A percentile compares a stretch with the other conserved stretches of the same genome.
Evolutionary conservation across 202 grass and related monocot genomes (phyloP).

Genomic region (Hordeum pubiflorum): DNA sequence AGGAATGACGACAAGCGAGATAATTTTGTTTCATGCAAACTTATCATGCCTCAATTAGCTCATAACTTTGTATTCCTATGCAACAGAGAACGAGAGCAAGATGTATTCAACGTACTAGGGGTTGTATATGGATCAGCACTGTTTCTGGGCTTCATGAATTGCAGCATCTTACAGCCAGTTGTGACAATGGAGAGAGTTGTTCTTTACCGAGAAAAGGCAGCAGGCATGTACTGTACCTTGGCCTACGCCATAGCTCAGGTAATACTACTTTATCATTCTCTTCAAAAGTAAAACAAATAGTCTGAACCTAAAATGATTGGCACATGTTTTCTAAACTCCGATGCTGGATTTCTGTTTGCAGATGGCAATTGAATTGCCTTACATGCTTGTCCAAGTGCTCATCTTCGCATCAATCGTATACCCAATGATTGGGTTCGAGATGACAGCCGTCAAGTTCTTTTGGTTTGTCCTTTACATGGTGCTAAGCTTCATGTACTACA

Average conservation of each 20-base stretch:
- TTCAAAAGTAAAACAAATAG: background rate
- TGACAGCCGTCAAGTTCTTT: conserved; percentile 55
- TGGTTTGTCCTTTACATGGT: conserved; percentile 75
- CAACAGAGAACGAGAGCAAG: conserved; percentile 64
- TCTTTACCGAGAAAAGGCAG: conserved; percentile 66
- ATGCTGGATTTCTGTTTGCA: conserved; percentile 25
- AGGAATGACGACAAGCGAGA: background rate
- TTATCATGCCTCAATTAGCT: background rate
- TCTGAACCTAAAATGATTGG: background rate
- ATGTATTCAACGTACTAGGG: conserved; percentile 85
- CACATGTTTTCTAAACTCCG: background rate
- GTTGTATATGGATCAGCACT: conserved; percentile 57
- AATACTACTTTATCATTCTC: background rate
- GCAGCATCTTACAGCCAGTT: conserved; percentile 67
- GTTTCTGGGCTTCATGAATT: conserved; percentile 82
- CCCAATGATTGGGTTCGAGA: conserved; percentile 75
- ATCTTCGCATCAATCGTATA: conserved; percentile 67
- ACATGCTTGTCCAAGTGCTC: conserved; percentile 71
- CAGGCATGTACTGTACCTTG: conserved; percentile 73
- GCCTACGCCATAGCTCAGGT: conserved; percentile 84
- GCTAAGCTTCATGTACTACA: conserved; percentile 87
- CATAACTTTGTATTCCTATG: background rate
- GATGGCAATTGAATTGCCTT: conserved; percentile 76
- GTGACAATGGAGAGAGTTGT: conserved; percentile 67
- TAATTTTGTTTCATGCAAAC: conserved; percentile 4